These are phyloP conservation scores for Acrocalymma vagum DNA, from an alignment of 2,329 filamentous ascomycete genomes.

Conservation along the genomic window DNA sequence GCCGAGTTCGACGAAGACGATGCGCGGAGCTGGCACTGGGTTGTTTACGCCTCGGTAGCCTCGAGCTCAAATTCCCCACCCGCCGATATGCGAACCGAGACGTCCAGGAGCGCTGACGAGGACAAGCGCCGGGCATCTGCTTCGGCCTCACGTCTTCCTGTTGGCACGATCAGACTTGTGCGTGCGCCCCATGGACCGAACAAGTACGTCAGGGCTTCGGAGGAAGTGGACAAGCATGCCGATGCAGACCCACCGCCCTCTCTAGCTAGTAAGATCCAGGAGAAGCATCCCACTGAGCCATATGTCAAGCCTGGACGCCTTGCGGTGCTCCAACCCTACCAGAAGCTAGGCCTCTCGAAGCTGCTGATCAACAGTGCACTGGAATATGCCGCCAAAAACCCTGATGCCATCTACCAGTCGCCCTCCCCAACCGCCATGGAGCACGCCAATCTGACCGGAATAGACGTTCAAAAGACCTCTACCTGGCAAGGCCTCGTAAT, in stretches of 20 bases:
- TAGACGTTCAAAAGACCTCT: constrained; percentile 44
- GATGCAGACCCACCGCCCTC: constrained; percentile 42
- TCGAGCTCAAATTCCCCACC: constrained; percentile 50
- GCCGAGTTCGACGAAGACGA: constrained; percentile 87
- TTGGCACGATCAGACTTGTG: constrained; percentile 81
- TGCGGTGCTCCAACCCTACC: constrained; percentile 72
- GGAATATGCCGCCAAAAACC: constrained; percentile 72
- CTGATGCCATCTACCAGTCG: constrained; percentile 53
- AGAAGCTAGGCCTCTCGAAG: constrained; percentile 70
- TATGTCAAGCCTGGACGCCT: constrained; percentile 86
- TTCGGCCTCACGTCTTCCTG: constrained; percentile 60
- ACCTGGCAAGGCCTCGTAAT: constrained; percentile 79
- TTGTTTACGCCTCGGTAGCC: constrained; percentile 75
- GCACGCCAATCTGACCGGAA: constrained; percentile 55
- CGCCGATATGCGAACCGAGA: constrained; percentile 50
- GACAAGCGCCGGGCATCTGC: constrained; percentile 45
- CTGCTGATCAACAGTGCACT: constrained; percentile 73
- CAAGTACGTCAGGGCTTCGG: constrained; percentile 51
- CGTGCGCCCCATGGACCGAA: constrained; percentile 80
- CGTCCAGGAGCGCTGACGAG: constrained; percentile 53
- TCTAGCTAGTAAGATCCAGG: constrained; percentile 15
- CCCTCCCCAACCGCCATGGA: constrained; percentile 49
- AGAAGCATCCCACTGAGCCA: constrained; percentile 71
- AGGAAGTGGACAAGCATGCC: constrained; percentile 33
- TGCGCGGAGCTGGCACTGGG: constrained; percentile 81